These are phyloP conservation scores for Dissophora globulifera DNA, from an alignment of 192 early-diverging fungal species.

Conservation along the genomic window DNA sequence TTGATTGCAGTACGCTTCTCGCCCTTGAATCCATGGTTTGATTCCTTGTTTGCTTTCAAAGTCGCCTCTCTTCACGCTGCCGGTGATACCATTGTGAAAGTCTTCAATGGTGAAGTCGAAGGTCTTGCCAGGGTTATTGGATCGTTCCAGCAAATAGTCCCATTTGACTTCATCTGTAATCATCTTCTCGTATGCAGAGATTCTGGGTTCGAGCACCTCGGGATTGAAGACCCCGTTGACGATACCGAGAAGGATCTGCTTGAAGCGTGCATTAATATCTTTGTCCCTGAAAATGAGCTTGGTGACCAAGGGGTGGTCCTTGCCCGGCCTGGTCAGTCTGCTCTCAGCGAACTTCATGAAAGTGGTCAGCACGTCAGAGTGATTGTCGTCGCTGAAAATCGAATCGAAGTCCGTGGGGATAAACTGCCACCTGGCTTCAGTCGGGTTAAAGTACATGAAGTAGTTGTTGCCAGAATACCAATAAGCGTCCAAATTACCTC, in stretches of 20 bases:
- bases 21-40: conserved; percentile 14
- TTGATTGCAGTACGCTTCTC: too few relatives aligned
- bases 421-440: conserved; percentile 20
- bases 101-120: conserved; percentile 16
- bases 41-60: conserved; percentile 24
- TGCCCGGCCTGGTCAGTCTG: conserved; percentile 2
- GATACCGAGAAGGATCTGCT: conserved; percentile 20
- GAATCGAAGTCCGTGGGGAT: conserved; percentile 56
- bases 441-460: conserved; percentile 43
- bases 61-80: conserved; percentile 15
- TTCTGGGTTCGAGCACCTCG: conserved; percentile 20
- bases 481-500: conserved; percentile 49
- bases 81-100: conserved; percentile 20
- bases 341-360: conserved; percentile 37
- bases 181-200: conserved; percentile 48
- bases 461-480: conserved; percentile 53
- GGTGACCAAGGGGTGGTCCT: conserved; percentile 48
- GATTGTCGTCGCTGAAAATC: conserved; percentile 52
- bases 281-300: conserved; percentile 37
- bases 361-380: conserved; percentile 11
- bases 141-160: conserved; percentile 39
- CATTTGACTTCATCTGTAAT: conserved; percentile 44
- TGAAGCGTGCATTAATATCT: conserved; percentile 33
- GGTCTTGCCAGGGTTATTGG: conserved; percentile 38
- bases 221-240: conserved; percentile 25